These are phyloP conservation scores for Eruca vesicaria DNA, from an alignment of 441 rosid species.

Conservation along the genomic window DNA sequence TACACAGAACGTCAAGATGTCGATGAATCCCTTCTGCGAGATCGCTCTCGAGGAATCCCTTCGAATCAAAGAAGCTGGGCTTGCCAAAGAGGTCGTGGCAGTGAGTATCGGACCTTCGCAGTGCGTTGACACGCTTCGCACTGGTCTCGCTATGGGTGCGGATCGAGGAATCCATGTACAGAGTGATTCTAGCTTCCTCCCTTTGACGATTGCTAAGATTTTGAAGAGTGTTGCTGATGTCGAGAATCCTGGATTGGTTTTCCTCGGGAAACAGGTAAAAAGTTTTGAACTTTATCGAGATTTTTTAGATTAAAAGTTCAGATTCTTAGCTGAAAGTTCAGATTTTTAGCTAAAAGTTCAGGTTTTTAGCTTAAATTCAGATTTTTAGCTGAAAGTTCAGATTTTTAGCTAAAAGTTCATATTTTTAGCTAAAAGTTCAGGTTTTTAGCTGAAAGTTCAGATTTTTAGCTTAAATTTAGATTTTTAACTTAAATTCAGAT, in stretches of 20 bases:
- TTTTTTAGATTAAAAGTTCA: neutral
- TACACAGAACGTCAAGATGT: constrained; percentile 92
- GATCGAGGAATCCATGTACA: constrained; percentile 87
- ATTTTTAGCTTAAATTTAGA: too few relatives aligned
- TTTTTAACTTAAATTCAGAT: neutral
- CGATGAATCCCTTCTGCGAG: constrained; percentile 98
- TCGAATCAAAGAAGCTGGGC: constrained; percentile 76
- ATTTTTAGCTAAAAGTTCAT: too few relatives aligned
- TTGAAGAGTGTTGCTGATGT: constrained; percentile 66
- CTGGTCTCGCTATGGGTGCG: constrained; percentile 96
- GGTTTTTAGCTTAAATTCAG: too few relatives aligned
- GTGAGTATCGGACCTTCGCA: constrained; percentile 71
- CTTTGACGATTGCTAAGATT: constrained; percentile 77
- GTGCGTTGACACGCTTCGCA: constrained; percentile 82
- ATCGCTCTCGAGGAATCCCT: constrained; percentile 91
- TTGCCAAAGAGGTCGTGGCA: constrained; percentile 82
- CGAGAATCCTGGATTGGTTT: constrained; percentile 79
- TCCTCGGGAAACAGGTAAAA: constrained; percentile 78
- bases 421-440: too few relatives aligned
- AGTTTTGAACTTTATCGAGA: constrained; percentile 1
- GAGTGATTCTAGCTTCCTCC: constrained; percentile 43
- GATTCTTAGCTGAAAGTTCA: too few relatives aligned
- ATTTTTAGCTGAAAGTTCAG: too few relatives aligned
- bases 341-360: too few relatives aligned
- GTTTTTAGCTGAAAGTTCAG: too few relatives aligned